A percentile compares a stretch with the other conserved stretches of the same genome.
Evolutionary conservation across 2,329 filamentous ascomycete species (phyloP).

Genomic region (Neocucurbitaria cava): DNA sequence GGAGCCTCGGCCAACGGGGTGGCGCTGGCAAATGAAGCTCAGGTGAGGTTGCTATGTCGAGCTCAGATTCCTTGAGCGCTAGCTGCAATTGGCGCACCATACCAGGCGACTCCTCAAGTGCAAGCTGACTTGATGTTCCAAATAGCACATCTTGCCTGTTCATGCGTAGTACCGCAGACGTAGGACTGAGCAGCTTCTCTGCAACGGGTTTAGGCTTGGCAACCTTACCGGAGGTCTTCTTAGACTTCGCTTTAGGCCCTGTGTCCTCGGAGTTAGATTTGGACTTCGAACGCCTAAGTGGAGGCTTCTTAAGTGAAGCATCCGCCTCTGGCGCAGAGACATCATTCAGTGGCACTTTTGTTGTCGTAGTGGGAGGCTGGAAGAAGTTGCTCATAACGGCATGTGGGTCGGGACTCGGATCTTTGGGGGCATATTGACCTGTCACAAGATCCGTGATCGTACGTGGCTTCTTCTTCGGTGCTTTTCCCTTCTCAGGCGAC

Average conservation of each 20-base stretch:
- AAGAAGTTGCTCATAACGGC: conserved; percentile 34
- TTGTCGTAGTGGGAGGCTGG: conserved; percentile 21
- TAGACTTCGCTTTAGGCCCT: conserved; percentile 26
- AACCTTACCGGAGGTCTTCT: conserved; percentile 32
- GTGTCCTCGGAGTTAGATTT: conserved; percentile 23
- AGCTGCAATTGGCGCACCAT: conserved; percentile 45
- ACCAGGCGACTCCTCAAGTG: conserved; percentile 46
- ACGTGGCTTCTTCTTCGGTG: conserved; percentile 47
- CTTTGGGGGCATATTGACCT: conserved; percentile 37
- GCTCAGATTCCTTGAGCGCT: conserved; percentile 45
- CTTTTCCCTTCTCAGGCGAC: conserved; percentile 43
- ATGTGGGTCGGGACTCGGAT: conserved; percentile 6
- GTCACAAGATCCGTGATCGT: conserved; percentile 50
- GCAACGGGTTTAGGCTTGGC: conserved; percentile 36
- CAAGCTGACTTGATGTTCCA: conserved; percentile 51
- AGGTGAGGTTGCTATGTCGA: conserved; percentile 14
- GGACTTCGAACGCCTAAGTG: conserved; percentile 29
- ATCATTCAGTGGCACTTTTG: conserved; percentile 38
- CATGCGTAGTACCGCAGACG: conserved; percentile 35
- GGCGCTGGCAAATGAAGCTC: neutral
- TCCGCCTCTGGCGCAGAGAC: conserved; percentile 5
- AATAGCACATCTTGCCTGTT: conserved; percentile 48
- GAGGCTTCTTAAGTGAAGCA: conserved; percentile 21
- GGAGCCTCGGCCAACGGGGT: conserved; percentile 26
- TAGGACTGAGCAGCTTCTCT: conserved; percentile 48